phyloP scores from a whole-genome alignment of 768 basidiomycete genomes.

The Cystoderma amianthinum region DNA sequence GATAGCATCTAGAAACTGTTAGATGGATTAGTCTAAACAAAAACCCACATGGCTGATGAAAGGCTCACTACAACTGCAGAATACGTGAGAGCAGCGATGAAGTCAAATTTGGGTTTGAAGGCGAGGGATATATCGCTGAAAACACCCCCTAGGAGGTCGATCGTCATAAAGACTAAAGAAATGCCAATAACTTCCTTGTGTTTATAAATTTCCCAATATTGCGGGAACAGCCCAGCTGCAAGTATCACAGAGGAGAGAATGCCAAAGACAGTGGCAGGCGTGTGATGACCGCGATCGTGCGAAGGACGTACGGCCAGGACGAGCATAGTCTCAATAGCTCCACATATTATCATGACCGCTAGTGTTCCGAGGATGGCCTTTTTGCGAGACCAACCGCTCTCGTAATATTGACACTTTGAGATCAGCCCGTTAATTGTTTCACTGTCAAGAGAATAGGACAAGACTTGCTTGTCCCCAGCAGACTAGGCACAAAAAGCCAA shows the following conservation, averaged over 20 bases:
- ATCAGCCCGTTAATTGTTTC: neutral
- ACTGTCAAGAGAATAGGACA: neutral
- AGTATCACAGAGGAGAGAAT: slow-evolving; percentile 54
- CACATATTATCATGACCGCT: slow-evolving; percentile 35
- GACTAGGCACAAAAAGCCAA: slow-evolving; percentile 50
- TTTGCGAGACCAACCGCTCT: slow-evolving; percentile 26
- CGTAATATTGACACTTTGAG: slow-evolving; percentile 64
- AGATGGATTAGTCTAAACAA: neutral
- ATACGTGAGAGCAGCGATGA: slow-evolving; percentile 57
- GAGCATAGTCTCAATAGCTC: slow-evolving; percentile 51
- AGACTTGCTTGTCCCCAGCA: slow-evolving; percentile 61
- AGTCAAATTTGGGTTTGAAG: slow-evolving; percentile 58
- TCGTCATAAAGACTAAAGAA: slow-evolving; percentile 57
- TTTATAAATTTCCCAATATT: slow-evolving; percentile 73
- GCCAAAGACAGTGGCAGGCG: slow-evolving; percentile 49
- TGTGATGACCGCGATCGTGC: slow-evolving; percentile 19
- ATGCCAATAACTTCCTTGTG: slow-evolving; percentile 60
- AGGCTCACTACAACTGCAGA: slow-evolving; percentile 45
- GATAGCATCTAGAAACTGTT: slow-evolving; percentile 52
- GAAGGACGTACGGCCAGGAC: slow-evolving; percentile 50
- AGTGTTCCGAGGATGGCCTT: slow-evolving; percentile 27
- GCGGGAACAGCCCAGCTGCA: slow-evolving; percentile 42
- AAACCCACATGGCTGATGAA: neutral
- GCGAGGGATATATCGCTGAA: slow-evolving; percentile 66
- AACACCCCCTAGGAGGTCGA: slow-evolving; percentile 66